A percentile compares a stretch with the other conserved stretches of the same genome.
Evolutionary conservation across 2,329 filamentous ascomycete genomes (phyloP).

Genomic region (Xylaria sp.): DNA sequence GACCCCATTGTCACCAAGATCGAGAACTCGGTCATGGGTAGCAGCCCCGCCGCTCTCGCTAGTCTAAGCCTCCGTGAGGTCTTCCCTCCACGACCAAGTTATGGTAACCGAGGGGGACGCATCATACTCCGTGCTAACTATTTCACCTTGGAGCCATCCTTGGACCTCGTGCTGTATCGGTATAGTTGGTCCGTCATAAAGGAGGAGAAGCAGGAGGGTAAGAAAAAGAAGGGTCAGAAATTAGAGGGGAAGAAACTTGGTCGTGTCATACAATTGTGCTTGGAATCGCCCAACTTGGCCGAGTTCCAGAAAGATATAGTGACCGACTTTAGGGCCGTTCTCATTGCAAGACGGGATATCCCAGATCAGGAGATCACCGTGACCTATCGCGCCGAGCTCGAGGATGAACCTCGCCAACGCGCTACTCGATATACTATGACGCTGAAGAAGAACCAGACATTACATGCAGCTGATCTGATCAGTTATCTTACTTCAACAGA

Average conservation of each 20-base stretch:
- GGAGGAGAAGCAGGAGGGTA: background rate
- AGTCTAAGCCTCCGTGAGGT: background rate
- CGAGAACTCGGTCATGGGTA: constrained; percentile 17
- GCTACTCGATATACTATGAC: constrained; percentile 14
- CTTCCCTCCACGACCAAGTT: constrained; percentile 24
- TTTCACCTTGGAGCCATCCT: background rate
- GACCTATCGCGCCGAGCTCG: constrained; percentile 46
- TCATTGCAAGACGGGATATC: constrained; percentile 46
- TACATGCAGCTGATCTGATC: constrained; percentile 14
- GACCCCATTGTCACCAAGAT: background rate
- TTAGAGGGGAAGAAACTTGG: constrained; percentile 24
- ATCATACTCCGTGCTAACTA: constrained; percentile 32
- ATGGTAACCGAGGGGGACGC: constrained; percentile 12
- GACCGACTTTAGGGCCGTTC: constrained; percentile 50
- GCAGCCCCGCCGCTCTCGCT: background rate
- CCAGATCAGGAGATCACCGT: constrained; percentile 26
- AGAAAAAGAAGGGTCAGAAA: background rate
- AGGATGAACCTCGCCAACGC: constrained; percentile 43
- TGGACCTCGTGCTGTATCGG: constrained; percentile 5
- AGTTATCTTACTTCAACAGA: constrained; percentile 23
- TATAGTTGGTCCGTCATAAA: constrained; percentile 31
- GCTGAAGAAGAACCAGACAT: background rate
- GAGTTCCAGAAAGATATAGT: constrained; percentile 38
- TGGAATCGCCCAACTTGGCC: constrained; percentile 5
- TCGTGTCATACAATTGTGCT: constrained; percentile 24